Base-by-base conservation (phyloP, 108 stramenopile species). In the Skeletonema potamos region DNA sequence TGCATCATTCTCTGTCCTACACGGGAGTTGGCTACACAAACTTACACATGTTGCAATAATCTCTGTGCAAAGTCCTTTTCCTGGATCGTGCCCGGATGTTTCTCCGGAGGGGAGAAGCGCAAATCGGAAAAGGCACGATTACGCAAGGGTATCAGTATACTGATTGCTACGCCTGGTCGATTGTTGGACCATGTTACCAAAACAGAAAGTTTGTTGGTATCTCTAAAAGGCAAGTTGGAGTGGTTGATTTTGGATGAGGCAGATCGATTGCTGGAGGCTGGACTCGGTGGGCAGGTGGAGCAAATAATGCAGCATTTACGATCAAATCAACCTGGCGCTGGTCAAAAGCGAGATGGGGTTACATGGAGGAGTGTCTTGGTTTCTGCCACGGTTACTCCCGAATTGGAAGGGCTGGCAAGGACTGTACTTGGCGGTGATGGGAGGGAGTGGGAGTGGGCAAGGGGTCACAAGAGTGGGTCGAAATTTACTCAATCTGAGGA, bases 21-120 rank as follows among this genome's bases (percentile, higher is more conserved):
- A 6, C 88, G 99, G 6, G 99, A 99, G 84, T 86, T 99, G 67
- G 99, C 99, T 4, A 98, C 98, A 84, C 99, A 99, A 75, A 99
- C 98, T 67, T 94, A 97, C 60, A 93, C 97, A 77, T 96, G 97
- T 22, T 51, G 48, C 48, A 51, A 82, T 94, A 43, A 89, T 92
- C 20, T 98, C 92, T 18, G 82, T 99, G 32, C 98, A 97, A 56
- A 66, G 72, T 20, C 48, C 1, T 67, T 27, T 73, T 84, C 36
- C 96, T 99, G 62, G 95, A 96, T 4, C 88, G 96, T 34, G 90
- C 86, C 54, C 86, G 84, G 62, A 86, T 92, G n/a, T 98, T 96
- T 72, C 81, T 99, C 41, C 97, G 98, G 37, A 98, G 99, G n/a
- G 98, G 99, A 15, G 97, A 98, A 30, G 97, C 98, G 63, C 86